phyloP scores from a whole-genome alignment of 2,329 filamentous ascomycete genomes.

The Davidsoniella eucalypti region DNA sequence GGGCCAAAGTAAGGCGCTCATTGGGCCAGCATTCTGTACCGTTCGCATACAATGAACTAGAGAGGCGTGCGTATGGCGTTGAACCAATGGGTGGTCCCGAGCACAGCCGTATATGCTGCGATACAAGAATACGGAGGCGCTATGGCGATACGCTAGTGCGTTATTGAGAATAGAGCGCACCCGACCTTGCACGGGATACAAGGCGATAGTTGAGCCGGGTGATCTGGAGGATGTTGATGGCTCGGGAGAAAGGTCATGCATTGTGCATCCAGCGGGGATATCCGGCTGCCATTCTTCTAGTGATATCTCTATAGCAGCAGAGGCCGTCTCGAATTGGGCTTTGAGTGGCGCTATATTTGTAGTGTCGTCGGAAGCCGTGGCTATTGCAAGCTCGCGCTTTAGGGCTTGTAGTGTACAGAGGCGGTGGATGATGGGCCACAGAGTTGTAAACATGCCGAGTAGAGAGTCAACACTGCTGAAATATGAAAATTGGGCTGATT shows the following conservation, averaged over 20 bases:
- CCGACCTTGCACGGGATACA: conserved; percentile 21
- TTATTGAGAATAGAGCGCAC: conserved; percentile 41
- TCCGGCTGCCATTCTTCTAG: conserved; percentile 39
- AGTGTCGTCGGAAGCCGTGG: conserved; percentile 24
- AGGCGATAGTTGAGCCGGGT: conserved; percentile 5
- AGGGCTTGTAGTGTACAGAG: conserved; percentile 38
- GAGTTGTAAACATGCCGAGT: conserved; percentile 42
- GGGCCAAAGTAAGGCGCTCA: conserved; percentile 48
- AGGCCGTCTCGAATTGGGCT: conserved; percentile 33
- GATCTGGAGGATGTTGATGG: conserved; percentile 3
- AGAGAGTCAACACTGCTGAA: conserved; percentile 39
- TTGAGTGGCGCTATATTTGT: conserved; percentile 31
- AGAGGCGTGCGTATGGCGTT: conserved; percentile 33
- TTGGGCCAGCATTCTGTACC: conserved; percentile 38
- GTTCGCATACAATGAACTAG: conserved; percentile 38
- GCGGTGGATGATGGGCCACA: conserved; percentile 48
- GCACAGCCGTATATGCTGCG: conserved; percentile 34
- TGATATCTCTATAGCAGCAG: conserved; percentile 37
- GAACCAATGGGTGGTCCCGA: conserved; percentile 32
- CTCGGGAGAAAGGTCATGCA: conserved; percentile 12
- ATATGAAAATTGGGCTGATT: conserved; percentile 26
- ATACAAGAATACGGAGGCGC: conserved; percentile 40
- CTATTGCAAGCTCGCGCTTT: conserved; percentile 33
- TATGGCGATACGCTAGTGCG: conserved; percentile 43
- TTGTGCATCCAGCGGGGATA: conserved; percentile 25